phyloP scores from a whole-genome alignment of 768 basidiomycete genomes.

The Rhodotorula graminis region DNA sequence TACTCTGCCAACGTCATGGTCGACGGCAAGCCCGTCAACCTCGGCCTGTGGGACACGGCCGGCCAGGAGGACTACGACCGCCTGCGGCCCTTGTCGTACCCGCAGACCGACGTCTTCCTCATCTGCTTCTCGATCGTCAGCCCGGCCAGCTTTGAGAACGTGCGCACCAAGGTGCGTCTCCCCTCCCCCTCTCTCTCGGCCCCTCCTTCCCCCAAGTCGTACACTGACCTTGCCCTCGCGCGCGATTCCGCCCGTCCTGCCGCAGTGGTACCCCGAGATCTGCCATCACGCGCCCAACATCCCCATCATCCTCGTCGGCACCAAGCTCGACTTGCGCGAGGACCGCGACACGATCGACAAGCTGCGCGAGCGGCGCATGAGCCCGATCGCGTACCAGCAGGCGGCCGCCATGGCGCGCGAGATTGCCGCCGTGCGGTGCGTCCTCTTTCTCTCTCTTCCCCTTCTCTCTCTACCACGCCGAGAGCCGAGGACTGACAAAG shows the following conservation, averaged over 20 bases:
- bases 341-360: conserved; percentile 89
- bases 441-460: background rate
- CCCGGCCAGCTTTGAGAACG: conserved; percentile 97
- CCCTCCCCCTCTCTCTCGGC: background rate
- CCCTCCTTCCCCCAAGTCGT: conserved; percentile 1
- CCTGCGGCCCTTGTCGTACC: conserved; percentile 93
- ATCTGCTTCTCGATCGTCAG: conserved; percentile 98
- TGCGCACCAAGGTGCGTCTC: conserved; percentile 83
- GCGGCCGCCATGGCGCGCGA: conserved; percentile 88
- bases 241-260: background rate
- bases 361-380: conserved; percentile 91
- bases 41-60: conserved; percentile 99
- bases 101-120: conserved; percentile 98
- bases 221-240: background rate
- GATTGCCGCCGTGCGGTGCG: conserved; percentile 79
- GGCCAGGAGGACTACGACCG: conserved; percentile 99
- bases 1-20: conserved; percentile 95
- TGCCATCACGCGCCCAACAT: conserved; percentile 94
- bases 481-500: conserved; percentile 92
- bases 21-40: conserved; percentile 94
- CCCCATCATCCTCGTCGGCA: conserved; percentile 88
- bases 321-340: conserved; percentile 94
- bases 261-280: conserved; percentile 92
- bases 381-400: conserved; percentile 85
- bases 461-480: conserved; percentile 53